These are phyloP conservation scores for Lactarius vividus DNA, from an alignment of 768 basidiomycete species.

Conservation along the genomic window DNA sequence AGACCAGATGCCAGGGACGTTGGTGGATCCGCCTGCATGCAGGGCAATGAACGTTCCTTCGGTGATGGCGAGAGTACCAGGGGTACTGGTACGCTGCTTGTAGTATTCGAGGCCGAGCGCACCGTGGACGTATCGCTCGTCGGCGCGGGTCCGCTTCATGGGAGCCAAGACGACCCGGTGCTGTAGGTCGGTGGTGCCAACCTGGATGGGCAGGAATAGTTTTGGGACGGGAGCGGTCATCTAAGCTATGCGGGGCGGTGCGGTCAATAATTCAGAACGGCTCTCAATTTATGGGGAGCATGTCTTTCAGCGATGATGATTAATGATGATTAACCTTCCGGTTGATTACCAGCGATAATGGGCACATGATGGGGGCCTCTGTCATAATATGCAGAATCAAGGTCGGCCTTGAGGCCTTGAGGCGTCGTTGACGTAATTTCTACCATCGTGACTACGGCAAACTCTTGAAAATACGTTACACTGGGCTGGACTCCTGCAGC, in stretches of 20 bases:
- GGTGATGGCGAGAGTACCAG: conserved; percentile 55
- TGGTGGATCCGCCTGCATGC: conserved; percentile 44
- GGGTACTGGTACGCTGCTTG: conserved; percentile 43
- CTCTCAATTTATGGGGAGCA: not conserved
- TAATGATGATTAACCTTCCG: not conserved
- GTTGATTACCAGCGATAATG: not conserved
- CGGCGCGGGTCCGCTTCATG: conserved; percentile 46
- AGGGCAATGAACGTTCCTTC: conserved; percentile 56
- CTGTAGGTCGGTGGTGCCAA: conserved; percentile 42
- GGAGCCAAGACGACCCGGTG: conserved; percentile 58
- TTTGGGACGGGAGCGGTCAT: conserved; percentile 6
- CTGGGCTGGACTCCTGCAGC: no score
- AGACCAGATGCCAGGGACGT: conserved; percentile 50
- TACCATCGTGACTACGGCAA: no score
- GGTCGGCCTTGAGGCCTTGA: no score
- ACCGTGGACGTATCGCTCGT: conserved; percentile 36
- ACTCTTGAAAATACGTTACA: no score
- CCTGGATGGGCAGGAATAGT: conserved; percentile 47
- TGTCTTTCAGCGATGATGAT: not conserved
- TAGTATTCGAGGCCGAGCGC: conserved; percentile 46
- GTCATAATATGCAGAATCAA: no score
- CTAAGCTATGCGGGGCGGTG: not conserved
- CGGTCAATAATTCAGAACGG: not conserved
- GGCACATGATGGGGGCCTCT: not conserved
- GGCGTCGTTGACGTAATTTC: no score